Base-by-base conservation (phyloP, 2,329 filamentous ascomycete genomes). In the Trichoderma brevicompactum region DNA sequence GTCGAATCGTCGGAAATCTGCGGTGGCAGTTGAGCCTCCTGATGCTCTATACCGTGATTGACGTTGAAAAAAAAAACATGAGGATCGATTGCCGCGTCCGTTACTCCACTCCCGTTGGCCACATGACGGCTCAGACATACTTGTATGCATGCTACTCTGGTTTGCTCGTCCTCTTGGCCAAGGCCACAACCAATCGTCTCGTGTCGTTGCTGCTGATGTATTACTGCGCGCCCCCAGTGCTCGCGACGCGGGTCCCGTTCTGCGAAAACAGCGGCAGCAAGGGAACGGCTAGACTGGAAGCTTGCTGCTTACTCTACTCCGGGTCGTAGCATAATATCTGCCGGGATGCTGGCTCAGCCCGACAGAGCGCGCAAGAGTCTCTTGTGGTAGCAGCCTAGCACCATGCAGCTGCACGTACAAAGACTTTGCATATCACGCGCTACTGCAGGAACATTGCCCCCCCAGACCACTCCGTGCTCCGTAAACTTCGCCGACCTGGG, bases 401-500 rank as follows among this genome's bases (percentile, higher is more conserved):
- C 12, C 54, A 43, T 61, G 58, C 46, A 60, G 54, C 38, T 44
- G 46, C 48, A 65, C 32, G 55, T 36, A 52, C 48, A 60, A 49
- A 46, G 55, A 32, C 36, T 12, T n/a, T 43, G 55, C 50, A 49
- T 28, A 61, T 17, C 34, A 65, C 40, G 23, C 64, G 56, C 64
- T 65, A 65, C 64, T 65, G 64, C 64, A 65, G 64, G 64, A 65
- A 65, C 64, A 17, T 41, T 49, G 56, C 19, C 56, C 44, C 56
- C 38, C 46, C 44, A 28, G 23, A 28, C 23, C 23, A 28, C 56
- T n/a, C 28, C 8, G 19, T 23, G 15, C 8, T n/a, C 23, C 40
- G 38, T 15, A 9, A 15, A 32, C 38, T 40, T 17, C 19, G 13
- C 2, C 41, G 13, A n/a, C 13, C 10, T 28, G 23, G 23, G 23